Conservation (phyloP, 208 protist species). For the Leishmania arabica region DNA sequence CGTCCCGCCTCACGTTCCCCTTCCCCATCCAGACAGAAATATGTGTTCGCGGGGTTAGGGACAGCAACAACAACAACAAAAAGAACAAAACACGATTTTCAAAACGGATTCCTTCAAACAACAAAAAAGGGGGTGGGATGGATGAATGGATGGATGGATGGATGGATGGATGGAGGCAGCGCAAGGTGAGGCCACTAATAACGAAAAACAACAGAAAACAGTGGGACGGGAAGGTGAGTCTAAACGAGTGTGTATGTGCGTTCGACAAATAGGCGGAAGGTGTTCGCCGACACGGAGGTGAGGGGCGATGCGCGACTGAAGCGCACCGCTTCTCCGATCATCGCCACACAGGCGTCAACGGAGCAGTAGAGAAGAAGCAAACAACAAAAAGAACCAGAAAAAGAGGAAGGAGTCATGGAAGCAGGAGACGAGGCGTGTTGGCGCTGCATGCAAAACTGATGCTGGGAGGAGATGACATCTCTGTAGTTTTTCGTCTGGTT, state of each 20-base stretch:
- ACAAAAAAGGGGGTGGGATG: no score
- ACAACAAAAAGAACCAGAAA: no score
- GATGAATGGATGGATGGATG: no score
- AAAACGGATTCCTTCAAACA: no score
- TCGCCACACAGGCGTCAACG: neutral
- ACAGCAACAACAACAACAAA: no score
- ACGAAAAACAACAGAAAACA: neutral
- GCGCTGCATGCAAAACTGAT: neutral
- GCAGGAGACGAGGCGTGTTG: neutral
- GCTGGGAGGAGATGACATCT: neutral
- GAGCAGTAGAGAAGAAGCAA: neutral
- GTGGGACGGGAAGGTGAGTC: neutral
- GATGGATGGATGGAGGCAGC: no score
- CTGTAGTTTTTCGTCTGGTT: neutral
- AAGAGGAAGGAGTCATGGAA: neutral
- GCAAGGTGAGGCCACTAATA: neutral
- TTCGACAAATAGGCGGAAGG: neutral
- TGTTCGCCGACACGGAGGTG: neutral
- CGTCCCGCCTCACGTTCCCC: no score
- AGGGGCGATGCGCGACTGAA: neutral
- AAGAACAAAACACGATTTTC: no score
- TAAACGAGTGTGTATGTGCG: neutral
- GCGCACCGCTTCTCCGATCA: neutral
- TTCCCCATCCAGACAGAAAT: no score
- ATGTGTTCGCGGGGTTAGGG: no score